Percentiles rank a stretch among this genome's conserved stretches.
Evolutionary conservation across 768 basidiomycete species (phyloP).

Genomic region (Trametes sanguinea): DNA sequence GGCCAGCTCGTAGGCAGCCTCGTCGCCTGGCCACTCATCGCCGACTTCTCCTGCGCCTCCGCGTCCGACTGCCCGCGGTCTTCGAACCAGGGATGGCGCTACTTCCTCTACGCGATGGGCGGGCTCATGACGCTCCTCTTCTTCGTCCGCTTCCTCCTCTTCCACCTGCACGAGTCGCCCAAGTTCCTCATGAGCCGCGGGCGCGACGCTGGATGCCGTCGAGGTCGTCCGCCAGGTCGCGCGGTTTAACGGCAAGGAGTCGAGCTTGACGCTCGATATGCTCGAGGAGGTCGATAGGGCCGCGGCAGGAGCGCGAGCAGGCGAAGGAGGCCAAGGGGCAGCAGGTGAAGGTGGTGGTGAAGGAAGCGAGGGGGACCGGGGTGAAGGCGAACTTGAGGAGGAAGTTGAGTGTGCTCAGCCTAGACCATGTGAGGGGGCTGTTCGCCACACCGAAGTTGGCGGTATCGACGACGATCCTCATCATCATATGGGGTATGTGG

Average conservation of each 20-base stretch:
- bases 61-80: slow-evolving; percentile 44
- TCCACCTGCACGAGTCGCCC: slow-evolving; percentile 69
- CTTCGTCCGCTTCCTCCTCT: slow-evolving; percentile 62
- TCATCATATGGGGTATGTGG: slow-evolving; percentile 52
- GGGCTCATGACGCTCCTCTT: slow-evolving; percentile 67
- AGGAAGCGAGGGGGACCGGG: slow-evolving; percentile 33
- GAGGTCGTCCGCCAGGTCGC: slow-evolving; percentile 64
- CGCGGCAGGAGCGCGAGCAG: background rate
- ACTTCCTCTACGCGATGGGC: slow-evolving; percentile 73
- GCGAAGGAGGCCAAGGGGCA: slow-evolving; percentile 15
- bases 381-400: slow-evolving; percentile 41
- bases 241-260: slow-evolving; percentile 54
- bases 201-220: slow-evolving; percentile 59
- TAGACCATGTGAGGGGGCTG: slow-evolving; percentile 46
- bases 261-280: slow-evolving; percentile 52
- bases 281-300: slow-evolving; percentile 33
- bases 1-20: slow-evolving; percentile 66
- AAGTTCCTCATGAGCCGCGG: slow-evolving; percentile 74
- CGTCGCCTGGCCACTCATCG: slow-evolving; percentile 73
- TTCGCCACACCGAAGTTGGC: slow-evolving; percentile 54
- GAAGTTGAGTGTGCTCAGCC: slow-evolving; percentile 42
- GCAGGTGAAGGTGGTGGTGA: slow-evolving; percentile 12
- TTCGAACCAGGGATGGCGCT: slow-evolving; percentile 74
- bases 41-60: slow-evolving; percentile 62
- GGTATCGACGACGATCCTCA: slow-evolving; percentile 51